Evolutionary conservation across 331 rosid genomes (phyloP), one percentile per base, ranked within the genome.

Genomic region (Pyracantha coccinea): DNA sequence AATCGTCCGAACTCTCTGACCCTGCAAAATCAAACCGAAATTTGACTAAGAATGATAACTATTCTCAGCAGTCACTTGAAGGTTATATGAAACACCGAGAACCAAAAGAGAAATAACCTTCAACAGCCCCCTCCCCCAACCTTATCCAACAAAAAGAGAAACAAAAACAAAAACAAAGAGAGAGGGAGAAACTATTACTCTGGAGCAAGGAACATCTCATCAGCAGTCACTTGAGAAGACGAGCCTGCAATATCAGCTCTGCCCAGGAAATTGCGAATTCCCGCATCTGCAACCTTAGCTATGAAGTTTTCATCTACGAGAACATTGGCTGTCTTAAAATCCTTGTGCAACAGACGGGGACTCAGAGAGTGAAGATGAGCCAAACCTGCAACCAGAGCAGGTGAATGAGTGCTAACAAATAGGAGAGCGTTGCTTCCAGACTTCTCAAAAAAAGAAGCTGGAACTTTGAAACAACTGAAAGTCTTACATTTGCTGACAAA

Each of bases 201-300:
- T 2, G 96, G 89, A 59, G 98, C 84, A 66, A 88, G 96, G 81
- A 93, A 93, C 79, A 88, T 89, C 78, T 91, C 96, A 64, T 93
- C 96, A 16, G 86, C 82, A 67, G 74, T 58, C 74, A 77, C 89
- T 87, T 83, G 92, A 74, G 98, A 91, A 53, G 96, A 91, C 32
- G 98, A 66, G 73, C 93, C 90, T 21, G 91, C 93, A 71, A 66
- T 66, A 35, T 84, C 90, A 57, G 68, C 83, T 85, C 91, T 88
- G 79, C 94, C 88, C 7, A 93, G 78, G 82, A 93, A 90, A 78
- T 93, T 87, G 28, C 81, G 85, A 62, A 91, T 89, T 68, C 98
- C 98, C 3, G 98, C 94, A 74, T 93, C 98, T 20, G 98, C 96
- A 45, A 93, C 97, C 86, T 91, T 93, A 72, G 98, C 82, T 65